phyloP scores from a whole-genome alignment of 169 alveolate species.

The Cryptosporidium bovis region DNA sequence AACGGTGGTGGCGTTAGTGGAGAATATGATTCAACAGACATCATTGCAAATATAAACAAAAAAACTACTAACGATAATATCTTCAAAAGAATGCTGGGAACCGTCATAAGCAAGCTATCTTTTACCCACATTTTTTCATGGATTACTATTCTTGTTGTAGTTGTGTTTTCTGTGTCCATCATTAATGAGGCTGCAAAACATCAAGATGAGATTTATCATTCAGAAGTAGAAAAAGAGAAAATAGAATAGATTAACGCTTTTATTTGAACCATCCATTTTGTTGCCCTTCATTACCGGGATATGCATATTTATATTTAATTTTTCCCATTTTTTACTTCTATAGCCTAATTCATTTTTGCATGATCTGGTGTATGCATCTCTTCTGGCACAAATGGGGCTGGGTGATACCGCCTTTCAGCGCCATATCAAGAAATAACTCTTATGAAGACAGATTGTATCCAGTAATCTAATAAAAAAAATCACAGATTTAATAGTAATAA shows the following conservation, averaged over 20 bases:
- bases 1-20: not conserved
- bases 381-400: no score
- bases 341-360: no score
- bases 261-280: no score
- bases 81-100: not conserved
- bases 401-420: no score
- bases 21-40: not conserved
- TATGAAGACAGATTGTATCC: no score
- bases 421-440: no score
- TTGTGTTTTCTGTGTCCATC: constrained; percentile 13
- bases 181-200: constrained; percentile 64
- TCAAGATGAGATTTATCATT: constrained; percentile 13
- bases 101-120: constrained; percentile 1
- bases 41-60: not conserved
- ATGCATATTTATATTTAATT: no score
- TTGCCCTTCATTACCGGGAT: no score
- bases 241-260: not conserved
- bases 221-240: constrained; percentile 4
- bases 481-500: not conserved
- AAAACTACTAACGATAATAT: not conserved
- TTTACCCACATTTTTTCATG: constrained; percentile 22
- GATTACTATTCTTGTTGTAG: constrained; percentile 39
- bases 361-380: no score
- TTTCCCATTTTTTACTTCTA: no score
- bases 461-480: not conserved